A percentile compares a stretch with the other conserved stretches of the same genome.
Conservation (phyloP, 768 basidiomycete species). For the Gloeopeniophorella convolvens region DNA sequence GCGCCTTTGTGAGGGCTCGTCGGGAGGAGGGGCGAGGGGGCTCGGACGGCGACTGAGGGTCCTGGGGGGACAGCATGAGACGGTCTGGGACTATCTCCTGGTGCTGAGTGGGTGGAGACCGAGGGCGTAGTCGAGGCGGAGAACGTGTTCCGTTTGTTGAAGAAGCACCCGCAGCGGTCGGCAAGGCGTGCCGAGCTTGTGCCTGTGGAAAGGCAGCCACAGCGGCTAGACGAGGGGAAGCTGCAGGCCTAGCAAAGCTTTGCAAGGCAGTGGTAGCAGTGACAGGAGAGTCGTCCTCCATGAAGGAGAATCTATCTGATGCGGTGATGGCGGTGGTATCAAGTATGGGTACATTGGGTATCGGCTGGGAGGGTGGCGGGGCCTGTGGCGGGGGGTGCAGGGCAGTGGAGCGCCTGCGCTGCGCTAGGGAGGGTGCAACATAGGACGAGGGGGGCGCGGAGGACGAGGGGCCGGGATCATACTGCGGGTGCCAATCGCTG, state of each 20-base stretch:
- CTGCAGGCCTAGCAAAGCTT: constrained; percentile 30
- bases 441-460: constrained; percentile 28
- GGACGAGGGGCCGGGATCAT: constrained; percentile 26
- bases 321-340: constrained; percentile 26
- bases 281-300: constrained; percentile 23
- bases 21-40: constrained; percentile 68
- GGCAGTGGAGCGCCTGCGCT: constrained; percentile 66
- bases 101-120: constrained; percentile 22
- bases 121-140: constrained; percentile 41
- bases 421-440: constrained; percentile 24
- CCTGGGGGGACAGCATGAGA: constrained; percentile 36
- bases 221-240: constrained; percentile 48
- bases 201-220: constrained; percentile 58
- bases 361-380: constrained; percentile 70
- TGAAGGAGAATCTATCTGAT: constrained; percentile 14
- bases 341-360: constrained; percentile 54
- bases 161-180: constrained; percentile 30
- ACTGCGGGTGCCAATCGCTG: constrained; percentile 31
- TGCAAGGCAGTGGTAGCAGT: constrained; percentile 21
- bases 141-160: constrained; percentile 52
- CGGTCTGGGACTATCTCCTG: constrained; percentile 41
- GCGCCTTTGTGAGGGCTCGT: constrained; percentile 75
- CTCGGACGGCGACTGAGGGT: constrained; percentile 41
- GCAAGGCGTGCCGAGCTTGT: constrained; percentile 30
- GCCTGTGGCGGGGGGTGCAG: constrained; percentile 56